Evolutionary conservation across 345 rosid species (phyloP).

Genomic region (Dovyalis caffra): DNA sequence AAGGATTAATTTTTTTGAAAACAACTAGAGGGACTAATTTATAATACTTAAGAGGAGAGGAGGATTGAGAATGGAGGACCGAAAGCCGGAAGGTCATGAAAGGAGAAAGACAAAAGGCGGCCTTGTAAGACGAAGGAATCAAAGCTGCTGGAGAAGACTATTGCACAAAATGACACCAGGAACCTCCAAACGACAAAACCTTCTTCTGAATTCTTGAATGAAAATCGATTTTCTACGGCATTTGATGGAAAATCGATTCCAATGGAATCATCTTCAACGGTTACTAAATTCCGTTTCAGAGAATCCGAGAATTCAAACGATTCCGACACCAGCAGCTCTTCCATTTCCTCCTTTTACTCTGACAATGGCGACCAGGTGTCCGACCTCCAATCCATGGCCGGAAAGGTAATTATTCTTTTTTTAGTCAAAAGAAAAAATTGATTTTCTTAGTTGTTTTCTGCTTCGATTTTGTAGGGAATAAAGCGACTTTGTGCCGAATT

Average conservation of each 20-base stretch:
- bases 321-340: constrained; percentile 33
- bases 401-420: constrained; percentile 31
- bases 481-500: constrained; percentile 55
- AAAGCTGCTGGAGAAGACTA: too few relatives aligned
- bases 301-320: constrained; percentile 31
- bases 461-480: constrained; percentile 41
- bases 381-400: constrained; percentile 56
- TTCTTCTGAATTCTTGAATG: constrained; percentile 7
- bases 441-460: neutral
- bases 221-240: neutral
- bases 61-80: too few relatives aligned
- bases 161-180: constrained; percentile 29
- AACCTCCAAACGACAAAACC: constrained; percentile 9
- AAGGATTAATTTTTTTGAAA: too few relatives aligned
- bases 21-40: too few relatives aligned
- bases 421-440: neutral
- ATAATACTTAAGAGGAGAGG: too few relatives aligned
- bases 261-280: constrained; percentile 38
- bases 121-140: constrained; percentile 12
- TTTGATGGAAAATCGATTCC: constrained; percentile 11
- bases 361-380: constrained; percentile 27
- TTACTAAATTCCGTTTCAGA: constrained; percentile 49
- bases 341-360: constrained; percentile 35
- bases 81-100: too few relatives aligned
- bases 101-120: neutral